Evolutionary conservation across 2,329 filamentous ascomycete genomes (phyloP).

Genomic region (Botryotinia calthae): DNA sequence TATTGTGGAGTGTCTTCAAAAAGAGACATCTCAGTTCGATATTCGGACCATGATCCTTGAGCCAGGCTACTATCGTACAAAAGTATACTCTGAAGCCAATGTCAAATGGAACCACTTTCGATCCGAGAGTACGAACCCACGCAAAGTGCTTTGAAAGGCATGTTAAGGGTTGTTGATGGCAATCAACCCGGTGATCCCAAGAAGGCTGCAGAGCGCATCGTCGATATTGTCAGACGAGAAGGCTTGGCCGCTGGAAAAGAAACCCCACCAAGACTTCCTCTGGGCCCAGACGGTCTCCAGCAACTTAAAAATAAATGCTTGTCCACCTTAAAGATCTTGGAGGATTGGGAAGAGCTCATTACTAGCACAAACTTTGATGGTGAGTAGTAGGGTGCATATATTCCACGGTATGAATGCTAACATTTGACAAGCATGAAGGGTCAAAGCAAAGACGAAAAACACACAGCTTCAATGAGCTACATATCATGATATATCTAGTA

Average conservation of each 20-base stretch:
- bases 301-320: neutral
- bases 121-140: neutral
- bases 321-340: neutral
- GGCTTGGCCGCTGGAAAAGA: neutral
- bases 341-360: neutral
- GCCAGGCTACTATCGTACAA: neutral
- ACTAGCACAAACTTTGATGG: neutral
- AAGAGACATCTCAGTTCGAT: conserved; percentile 23
- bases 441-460: too few relatives aligned
- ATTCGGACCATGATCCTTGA: conserved; percentile 34
- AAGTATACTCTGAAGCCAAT: neutral
- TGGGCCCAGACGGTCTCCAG: neutral
- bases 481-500: too few relatives aligned
- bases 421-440: too few relatives aligned
- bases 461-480: too few relatives aligned
- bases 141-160: neutral
- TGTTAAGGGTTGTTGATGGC: neutral
- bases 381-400: neutral
- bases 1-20: conserved; percentile 22
- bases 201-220: neutral
- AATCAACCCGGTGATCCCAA: neutral
- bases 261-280: neutral
- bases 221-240: neutral
- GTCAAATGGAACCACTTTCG: neutral
- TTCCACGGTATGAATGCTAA: too few relatives aligned